These are phyloP conservation scores for Aspergillus udagawae DNA, from an alignment of 2,329 filamentous ascomycete species.

Conservation along the genomic window DNA sequence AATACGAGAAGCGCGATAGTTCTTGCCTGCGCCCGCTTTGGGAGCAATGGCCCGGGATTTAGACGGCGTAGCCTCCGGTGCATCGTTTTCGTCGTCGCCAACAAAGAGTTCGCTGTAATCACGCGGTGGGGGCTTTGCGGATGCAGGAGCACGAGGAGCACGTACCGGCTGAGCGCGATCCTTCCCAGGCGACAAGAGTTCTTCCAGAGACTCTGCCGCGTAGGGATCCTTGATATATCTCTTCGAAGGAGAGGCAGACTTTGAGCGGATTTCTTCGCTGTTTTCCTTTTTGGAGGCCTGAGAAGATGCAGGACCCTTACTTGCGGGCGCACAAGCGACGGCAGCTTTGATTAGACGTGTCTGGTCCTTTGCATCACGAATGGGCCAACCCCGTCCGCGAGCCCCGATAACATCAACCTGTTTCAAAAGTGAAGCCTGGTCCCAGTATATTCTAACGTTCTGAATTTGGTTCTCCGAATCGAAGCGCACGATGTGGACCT, in stretches of 20 bases:
- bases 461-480: constrained; percentile 71
- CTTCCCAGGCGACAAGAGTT: constrained; percentile 60
- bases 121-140: constrained; percentile 67
- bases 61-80: constrained; percentile 1
- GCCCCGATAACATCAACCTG: constrained; percentile 90
- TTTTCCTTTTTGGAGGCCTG: constrained; percentile 15
- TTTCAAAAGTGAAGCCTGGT: constrained; percentile 88
- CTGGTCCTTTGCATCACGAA: constrained; percentile 82
- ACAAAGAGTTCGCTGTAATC: constrained; percentile 67
- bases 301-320: constrained; percentile 12
- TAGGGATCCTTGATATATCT: constrained; percentile 42
- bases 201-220: constrained; percentile 60
- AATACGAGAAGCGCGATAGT: constrained; percentile 60
- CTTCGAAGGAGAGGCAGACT: constrained; percentile 35
- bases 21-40: constrained; percentile 57
- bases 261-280: constrained; percentile 9
- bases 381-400: constrained; percentile 90
- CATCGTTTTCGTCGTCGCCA: constrained; percentile 38
- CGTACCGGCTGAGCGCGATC: constrained; percentile 46
- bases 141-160: constrained; percentile 57
- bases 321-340: constrained; percentile 21
- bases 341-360: constrained; percentile 66
- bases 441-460: constrained; percentile 89
- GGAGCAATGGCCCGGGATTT: constrained; percentile 47
- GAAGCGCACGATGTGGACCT: constrained; percentile 89